Percentiles rank a stretch among this genome's conserved stretches.
Evolutionary conservation across 331 rosid genomes (phyloP).

Genomic region (Malus hybrid): DNA sequence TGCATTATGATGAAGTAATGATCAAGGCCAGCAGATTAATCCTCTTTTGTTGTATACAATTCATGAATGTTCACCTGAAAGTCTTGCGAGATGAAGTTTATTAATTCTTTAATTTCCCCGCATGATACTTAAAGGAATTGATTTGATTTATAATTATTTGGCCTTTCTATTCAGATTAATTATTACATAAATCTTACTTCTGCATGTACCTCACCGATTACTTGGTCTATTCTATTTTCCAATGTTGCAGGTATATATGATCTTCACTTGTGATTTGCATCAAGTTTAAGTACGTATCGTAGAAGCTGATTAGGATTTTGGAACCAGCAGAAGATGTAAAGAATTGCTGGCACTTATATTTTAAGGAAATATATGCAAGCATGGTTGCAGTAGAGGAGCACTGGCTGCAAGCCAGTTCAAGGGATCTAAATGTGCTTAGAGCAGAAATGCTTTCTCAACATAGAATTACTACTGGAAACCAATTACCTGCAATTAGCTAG

Average conservation of each 20-base stretch:
- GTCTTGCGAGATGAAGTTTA: too few species aligned
- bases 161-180: too few species aligned
- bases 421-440: conserved; percentile 26
- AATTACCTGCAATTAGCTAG: conserved; percentile 14
- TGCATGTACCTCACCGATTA: background rate
- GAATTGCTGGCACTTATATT: background rate
- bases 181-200: background rate
- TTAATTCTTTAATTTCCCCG: too few species aligned
- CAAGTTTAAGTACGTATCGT: background rate
- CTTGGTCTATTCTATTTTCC: background rate
- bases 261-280: conserved; percentile 13
- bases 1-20: too few species aligned
- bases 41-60: too few species aligned
- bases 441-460: conserved; percentile 26
- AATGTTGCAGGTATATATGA: conserved; percentile 2
- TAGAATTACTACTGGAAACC: conserved; percentile 11
- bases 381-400: conserved; percentile 39
- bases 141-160: too few species aligned
- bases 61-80: too few species aligned
- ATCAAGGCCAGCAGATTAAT: too few species aligned
- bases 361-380: background rate
- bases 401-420: conserved; percentile 27
- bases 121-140: too few species aligned
- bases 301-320: background rate
- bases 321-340: background rate